These are phyloP conservation scores for Cyberlindnera sargentensis DNA, from an alignment of 805 yeast genomes.

Conservation along the genomic window DNA sequence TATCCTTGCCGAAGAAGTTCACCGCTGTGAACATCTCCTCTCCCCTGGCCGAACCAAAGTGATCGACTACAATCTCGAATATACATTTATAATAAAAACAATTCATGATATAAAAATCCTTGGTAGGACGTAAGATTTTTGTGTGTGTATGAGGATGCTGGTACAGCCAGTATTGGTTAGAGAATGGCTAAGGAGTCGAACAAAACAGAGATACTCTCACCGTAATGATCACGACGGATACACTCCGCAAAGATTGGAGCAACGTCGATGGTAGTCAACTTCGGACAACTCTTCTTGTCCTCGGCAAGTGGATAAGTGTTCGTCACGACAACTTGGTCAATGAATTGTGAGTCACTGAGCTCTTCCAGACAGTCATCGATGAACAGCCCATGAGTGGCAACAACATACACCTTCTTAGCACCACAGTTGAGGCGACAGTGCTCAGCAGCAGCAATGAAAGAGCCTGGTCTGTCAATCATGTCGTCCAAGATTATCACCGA, in stretches of 20 bases:
- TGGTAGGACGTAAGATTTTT: background rate
- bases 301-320: slow-evolving; percentile 88
- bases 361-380: slow-evolving; percentile 79
- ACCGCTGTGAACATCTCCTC: slow-evolving; percentile 85
- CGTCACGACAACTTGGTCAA: slow-evolving; percentile 90
- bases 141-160: background rate
- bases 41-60: slow-evolving; percentile 32
- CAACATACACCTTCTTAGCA: slow-evolving; percentile 80
- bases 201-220: slow-evolving; percentile 90
- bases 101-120: background rate
- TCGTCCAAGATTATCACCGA: slow-evolving; percentile 94
- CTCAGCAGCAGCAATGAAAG: slow-evolving; percentile 97
- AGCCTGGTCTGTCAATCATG: slow-evolving; percentile 92
- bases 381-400: slow-evolving; percentile 95
- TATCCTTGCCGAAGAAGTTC: slow-evolving; percentile 82
- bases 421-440: slow-evolving; percentile 95
- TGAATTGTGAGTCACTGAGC: slow-evolving; percentile 69
- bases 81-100: background rate
- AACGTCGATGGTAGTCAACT: slow-evolving; percentile 84
- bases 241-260: slow-evolving; percentile 96
- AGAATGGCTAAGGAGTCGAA: slow-evolving; percentile 75
- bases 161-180: slow-evolving; percentile 6
- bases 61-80: background rate
- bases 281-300: slow-evolving; percentile 52
- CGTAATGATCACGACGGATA: slow-evolving; percentile 97